phyloP scores from a whole-genome alignment of 305 asterid genomes.

The Fraxinus albicans region DNA sequence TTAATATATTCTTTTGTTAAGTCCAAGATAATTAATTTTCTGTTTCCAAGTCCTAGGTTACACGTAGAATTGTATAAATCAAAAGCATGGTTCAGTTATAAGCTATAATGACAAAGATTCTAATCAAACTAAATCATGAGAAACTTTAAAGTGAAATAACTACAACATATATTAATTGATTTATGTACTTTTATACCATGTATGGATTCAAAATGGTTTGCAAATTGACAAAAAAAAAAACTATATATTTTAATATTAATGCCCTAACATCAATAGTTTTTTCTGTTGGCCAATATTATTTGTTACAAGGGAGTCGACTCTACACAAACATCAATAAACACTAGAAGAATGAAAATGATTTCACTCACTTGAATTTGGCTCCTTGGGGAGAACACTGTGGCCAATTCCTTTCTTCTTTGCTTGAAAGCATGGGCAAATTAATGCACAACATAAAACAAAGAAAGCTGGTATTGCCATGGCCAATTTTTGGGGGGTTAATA shows the following conservation, averaged over 20 bases:
- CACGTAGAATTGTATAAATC: neutral
- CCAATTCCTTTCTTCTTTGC: conserved; percentile 58
- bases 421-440: conserved; percentile 83
- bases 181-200: neutral
- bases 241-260: neutral
- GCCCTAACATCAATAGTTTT: neutral
- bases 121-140: neutral
- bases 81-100: neutral
- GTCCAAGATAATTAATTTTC: neutral
- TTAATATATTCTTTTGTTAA: neutral
- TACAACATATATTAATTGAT: neutral
- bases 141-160: neutral
- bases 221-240: neutral
- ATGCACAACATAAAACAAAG: conserved; percentile 66
- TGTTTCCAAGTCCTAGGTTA: neutral
- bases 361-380: conserved; percentile 73
- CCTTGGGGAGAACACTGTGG: conserved; percentile 60
- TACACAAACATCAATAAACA: neutral
- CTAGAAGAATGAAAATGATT: conserved; percentile 12
- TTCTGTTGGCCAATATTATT: neutral
- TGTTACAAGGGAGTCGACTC: neutral
- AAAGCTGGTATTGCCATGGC: conserved; percentile 70
- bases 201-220: neutral
- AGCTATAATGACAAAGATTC: neutral
- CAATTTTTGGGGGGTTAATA: conserved; percentile 44